These are phyloP conservation scores for Gardenia jasminoides DNA, from an alignment of 257 asterid genomes.

Conservation along the genomic window DNA sequence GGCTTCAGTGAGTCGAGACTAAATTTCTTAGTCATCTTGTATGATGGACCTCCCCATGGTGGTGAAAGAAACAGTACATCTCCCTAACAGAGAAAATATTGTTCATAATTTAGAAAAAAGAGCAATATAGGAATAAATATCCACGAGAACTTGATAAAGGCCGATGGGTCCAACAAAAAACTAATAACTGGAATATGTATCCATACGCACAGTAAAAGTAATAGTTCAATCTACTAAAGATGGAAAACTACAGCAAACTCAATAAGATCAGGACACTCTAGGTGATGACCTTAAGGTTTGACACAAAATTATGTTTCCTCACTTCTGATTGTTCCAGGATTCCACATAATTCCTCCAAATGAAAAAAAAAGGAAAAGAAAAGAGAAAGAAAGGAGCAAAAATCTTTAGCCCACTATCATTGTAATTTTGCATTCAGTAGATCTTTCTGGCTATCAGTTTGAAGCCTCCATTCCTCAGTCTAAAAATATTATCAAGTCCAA, in stretches of 20 bases:
- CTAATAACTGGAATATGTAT: background rate
- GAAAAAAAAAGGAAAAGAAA: too few species aligned
- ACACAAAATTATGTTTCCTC: background rate
- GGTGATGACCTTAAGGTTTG: background rate
- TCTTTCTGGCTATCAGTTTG: too few species aligned
- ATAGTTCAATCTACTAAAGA: background rate
- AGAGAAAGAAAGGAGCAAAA: background rate
- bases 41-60: conserved; percentile 98
- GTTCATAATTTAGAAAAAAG: background rate
- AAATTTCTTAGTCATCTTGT: conserved; percentile 44
- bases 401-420: too few species aligned
- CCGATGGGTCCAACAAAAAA: background rate
- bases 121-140: background rate
- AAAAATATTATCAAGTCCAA: too few species aligned
- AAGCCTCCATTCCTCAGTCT: too few species aligned
- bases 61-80: conserved; percentile 87
- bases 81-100: conserved; percentile 49
- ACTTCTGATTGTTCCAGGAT: background rate
- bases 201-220: background rate
- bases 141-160: background rate
- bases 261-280: background rate
- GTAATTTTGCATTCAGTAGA: too few species aligned
- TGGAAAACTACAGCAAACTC: background rate
- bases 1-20: conserved; percentile 78
- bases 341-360: background rate